Evolutionary conservation across 441 rosid genomes (phyloP).

Genomic region (Erodium trifolium): DNA sequence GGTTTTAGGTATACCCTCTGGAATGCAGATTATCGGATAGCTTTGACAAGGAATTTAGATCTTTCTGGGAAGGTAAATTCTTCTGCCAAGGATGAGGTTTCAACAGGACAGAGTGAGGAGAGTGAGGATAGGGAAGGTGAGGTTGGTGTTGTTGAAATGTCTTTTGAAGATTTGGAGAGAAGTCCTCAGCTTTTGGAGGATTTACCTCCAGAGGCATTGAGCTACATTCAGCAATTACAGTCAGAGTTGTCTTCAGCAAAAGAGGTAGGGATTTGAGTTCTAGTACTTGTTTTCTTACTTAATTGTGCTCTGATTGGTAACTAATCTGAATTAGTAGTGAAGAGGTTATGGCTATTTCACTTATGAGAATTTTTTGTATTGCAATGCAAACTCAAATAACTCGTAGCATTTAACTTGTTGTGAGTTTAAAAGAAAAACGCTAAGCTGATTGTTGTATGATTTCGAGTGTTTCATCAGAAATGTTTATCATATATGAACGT

Average conservation of each 20-base stretch:
- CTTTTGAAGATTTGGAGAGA: slow-evolving; percentile 37
- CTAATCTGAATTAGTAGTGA: neutral
- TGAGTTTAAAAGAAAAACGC: neutral
- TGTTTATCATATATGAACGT: neutral
- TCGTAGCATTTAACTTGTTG: neutral
- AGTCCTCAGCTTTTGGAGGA: slow-evolving; percentile 52
- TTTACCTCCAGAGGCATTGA: slow-evolving; percentile 56
- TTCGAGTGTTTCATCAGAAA: neutral
- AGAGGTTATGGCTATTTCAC: neutral
- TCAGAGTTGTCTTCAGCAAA: slow-evolving; percentile 45
- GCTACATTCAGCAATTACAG: slow-evolving; percentile 49
- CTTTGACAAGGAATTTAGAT: slow-evolving; percentile 57
- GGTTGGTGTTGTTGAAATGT: slow-evolving; percentile 14
- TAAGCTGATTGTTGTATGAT: neutral
- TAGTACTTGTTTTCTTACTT: neutral
- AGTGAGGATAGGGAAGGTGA: slow-evolving; percentile 24
- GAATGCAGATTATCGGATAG: slow-evolving; percentile 88
- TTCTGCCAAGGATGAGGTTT: slow-evolving; percentile 21
- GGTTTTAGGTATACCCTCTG: slow-evolving; percentile 63
- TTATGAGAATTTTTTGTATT: neutral
- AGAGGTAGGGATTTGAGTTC: slow-evolving; percentile 35
- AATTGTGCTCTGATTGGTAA: neutral
- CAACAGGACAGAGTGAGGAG: slow-evolving; percentile 21
- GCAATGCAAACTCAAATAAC: neutral
- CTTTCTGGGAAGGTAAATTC: slow-evolving; percentile 25